Evolutionary conservation across 768 basidiomycete genomes (phyloP).

Genomic region (Tylopilus felleus): DNA sequence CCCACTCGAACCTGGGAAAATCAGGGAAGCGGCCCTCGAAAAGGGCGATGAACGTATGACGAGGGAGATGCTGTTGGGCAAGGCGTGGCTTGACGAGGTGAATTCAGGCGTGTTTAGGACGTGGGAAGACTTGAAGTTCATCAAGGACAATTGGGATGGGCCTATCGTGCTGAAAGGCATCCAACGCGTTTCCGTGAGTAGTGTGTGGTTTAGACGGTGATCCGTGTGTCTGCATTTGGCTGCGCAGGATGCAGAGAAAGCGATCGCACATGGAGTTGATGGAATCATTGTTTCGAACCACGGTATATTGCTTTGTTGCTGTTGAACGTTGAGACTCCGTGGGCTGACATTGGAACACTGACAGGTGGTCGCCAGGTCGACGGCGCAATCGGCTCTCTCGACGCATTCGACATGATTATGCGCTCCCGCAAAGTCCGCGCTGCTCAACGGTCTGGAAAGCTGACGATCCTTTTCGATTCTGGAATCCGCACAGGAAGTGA

Average conservation of each 20-base stretch:
- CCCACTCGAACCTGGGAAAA: slow-evolving; percentile 54
- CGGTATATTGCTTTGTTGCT: slow-evolving; percentile 9
- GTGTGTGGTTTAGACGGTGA: neutral
- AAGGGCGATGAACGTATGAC: slow-evolving; percentile 48
- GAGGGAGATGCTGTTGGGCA: slow-evolving; percentile 44
- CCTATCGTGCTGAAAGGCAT: slow-evolving; percentile 78
- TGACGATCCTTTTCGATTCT: slow-evolving; percentile 66
- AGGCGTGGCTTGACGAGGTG: slow-evolving; percentile 59
- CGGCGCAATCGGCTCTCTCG: slow-evolving; percentile 72
- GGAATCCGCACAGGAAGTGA: slow-evolving; percentile 84
- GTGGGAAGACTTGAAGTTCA: slow-evolving; percentile 70
- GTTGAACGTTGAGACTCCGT: neutral
- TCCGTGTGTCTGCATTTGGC: neutral
- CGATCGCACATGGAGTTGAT: slow-evolving; percentile 40
- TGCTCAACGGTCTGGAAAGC: slow-evolving; percentile 57
- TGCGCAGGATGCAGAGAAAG: slow-evolving; percentile 47
- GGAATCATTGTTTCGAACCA: slow-evolving; percentile 50
- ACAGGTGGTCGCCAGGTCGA: slow-evolving; percentile 76
- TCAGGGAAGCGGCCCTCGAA: slow-evolving; percentile 37
- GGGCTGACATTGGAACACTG: neutral
- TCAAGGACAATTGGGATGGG: slow-evolving; percentile 74
- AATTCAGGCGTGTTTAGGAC: slow-evolving; percentile 59
- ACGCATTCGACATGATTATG: slow-evolving; percentile 68
- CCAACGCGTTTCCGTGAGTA: slow-evolving; percentile 53
- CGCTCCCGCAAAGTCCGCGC: slow-evolving; percentile 53